Evolutionary conservation across 306 rosid genomes (phyloP).

Genomic region (Nissolia schottii): DNA sequence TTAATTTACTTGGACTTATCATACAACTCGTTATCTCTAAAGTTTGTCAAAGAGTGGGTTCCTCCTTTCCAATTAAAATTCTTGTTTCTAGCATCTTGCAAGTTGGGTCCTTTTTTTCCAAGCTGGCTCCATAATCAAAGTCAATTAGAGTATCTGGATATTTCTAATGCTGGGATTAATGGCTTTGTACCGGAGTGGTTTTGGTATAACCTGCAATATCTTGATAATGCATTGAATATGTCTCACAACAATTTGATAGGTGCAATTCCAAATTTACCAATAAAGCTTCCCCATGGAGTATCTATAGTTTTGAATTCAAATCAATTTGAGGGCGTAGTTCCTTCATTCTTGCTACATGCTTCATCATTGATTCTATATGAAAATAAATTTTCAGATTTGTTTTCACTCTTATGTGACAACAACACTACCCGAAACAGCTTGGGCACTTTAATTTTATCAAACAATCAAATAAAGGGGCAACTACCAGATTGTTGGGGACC

Average conservation of each 20-base stretch:
- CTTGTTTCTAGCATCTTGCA: background rate
- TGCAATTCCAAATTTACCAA: background rate
- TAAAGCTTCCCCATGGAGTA: fast-evolving
- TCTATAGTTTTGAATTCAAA: background rate
- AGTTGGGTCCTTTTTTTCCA: constrained; percentile 5
- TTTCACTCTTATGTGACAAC: background rate
- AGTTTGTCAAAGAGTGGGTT: background rate
- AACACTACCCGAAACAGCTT: background rate
- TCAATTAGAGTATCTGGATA: fast-evolving
- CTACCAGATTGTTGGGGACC: constrained; percentile 11
- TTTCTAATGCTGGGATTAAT: background rate
- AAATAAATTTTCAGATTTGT: constrained; percentile 6
- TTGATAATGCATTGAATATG: background rate
- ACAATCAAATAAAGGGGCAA: constrained; percentile 1
- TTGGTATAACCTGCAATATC: background rate
- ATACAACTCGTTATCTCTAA: background rate
- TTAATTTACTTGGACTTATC: fast-evolving
- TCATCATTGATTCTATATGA: background rate
- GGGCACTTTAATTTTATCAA: background rate
- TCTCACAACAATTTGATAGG: background rate
- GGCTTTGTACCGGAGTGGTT: background rate
- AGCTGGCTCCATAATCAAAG: background rate
- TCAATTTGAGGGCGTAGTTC: background rate
- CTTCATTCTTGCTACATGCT: background rate
- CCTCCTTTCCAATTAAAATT: background rate